A percentile compares a stretch with the other conserved stretches of the same genome.
These are phyloP conservation scores for Penicillium sp. DNA, from an alignment of 2,329 filamentous ascomycete species.

Conservation along the genomic window DNA sequence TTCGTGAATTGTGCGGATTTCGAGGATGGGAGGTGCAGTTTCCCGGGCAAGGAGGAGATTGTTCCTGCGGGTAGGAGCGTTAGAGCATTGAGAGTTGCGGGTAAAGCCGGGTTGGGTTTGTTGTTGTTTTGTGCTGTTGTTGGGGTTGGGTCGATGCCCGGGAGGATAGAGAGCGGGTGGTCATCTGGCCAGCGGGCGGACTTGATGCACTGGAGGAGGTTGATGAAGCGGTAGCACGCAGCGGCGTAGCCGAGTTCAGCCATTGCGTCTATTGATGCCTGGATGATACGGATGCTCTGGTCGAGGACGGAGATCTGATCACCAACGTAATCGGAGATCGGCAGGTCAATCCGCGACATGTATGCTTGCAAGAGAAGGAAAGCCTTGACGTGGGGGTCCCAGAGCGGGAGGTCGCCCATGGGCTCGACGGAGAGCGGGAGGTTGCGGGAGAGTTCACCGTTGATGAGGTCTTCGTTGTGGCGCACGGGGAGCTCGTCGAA, in stretches of 20 bases:
- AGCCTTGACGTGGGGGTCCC: constrained; percentile 97
- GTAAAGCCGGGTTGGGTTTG: constrained; percentile 26
- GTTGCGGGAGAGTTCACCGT: constrained; percentile 82
- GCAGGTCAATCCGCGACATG: constrained; percentile 89
- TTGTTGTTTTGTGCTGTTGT: constrained; percentile 20
- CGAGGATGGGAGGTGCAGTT: constrained; percentile 33
- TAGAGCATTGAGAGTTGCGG: constrained; percentile 37
- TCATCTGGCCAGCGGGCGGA: constrained; percentile 89
- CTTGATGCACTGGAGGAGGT: constrained; percentile 88
- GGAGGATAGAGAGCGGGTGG: constrained; percentile 76
- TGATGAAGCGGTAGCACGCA: constrained; percentile 80
- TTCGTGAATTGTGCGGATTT: constrained; percentile 53
- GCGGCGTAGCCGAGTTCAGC: constrained; percentile 84
- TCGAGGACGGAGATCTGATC: constrained; percentile 89
- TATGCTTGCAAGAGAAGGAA: constrained; percentile 94
- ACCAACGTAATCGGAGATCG: constrained; percentile 95
- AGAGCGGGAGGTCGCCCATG: constrained; percentile 78
- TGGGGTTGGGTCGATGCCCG: constrained; percentile 60
- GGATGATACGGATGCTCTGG: constrained; percentile 94
- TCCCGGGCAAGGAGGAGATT: constrained; percentile 33
- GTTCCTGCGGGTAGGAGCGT: constrained; percentile 34
- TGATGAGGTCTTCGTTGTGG: constrained; percentile 98
- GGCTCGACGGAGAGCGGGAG: constrained; percentile 70
- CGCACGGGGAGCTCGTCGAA: constrained; percentile 97
- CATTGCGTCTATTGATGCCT: constrained; percentile 91